Evolutionary conservation across 345 rosid genomes (phyloP).

Genomic region (Gossypium herbaceum): DNA sequence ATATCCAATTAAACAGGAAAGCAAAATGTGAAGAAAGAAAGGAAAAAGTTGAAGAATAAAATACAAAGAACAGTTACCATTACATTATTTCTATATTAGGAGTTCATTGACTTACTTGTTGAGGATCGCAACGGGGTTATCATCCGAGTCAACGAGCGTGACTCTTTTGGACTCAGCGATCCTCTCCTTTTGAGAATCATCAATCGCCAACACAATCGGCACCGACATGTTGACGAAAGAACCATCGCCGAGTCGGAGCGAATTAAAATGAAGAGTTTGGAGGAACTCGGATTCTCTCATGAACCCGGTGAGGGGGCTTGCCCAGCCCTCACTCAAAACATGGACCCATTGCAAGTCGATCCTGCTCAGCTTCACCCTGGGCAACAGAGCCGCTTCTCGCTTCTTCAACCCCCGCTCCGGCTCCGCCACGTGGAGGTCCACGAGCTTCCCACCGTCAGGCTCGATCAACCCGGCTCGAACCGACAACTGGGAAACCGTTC

Average conservation of each 20-base stretch:
- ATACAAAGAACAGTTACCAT: not conserved
- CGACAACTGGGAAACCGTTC: slow-evolving; percentile 13
- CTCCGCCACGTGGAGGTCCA: slow-evolving; percentile 67
- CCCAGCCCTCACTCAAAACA: slow-evolving; percentile 99
- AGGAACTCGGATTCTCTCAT: slow-evolving; percentile 99
- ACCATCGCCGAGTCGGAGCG: slow-evolving; percentile 86
- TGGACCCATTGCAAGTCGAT: slow-evolving; percentile 91
- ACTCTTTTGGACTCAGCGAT: slow-evolving; percentile 65
- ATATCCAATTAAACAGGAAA: not conserved
- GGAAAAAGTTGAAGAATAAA: not conserved
- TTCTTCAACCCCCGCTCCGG: slow-evolving; percentile 45
- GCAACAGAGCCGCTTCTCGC: slow-evolving; percentile 58
- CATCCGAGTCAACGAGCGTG: slow-evolving; percentile 68
- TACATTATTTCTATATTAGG: not conserved
- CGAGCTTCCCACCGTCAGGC: slow-evolving; percentile 88
- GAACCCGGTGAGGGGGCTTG: slow-evolving; percentile 93
- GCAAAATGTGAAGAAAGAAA: not conserved
- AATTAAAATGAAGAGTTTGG: slow-evolving; percentile 99
- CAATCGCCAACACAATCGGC: slow-evolving; percentile 86
- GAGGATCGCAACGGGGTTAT: slow-evolving; percentile 65
- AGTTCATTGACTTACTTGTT: slow-evolving; percentile 52
- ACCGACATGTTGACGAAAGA: slow-evolving; percentile 96
- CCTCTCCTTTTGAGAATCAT: slow-evolving; percentile 63
- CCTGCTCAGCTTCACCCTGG: slow-evolving; percentile 58
- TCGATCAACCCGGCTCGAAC: slow-evolving; percentile 57